Conservation (phyloP, 805 yeast genomes). For the Zygosaccharomyces bailii region DNA sequence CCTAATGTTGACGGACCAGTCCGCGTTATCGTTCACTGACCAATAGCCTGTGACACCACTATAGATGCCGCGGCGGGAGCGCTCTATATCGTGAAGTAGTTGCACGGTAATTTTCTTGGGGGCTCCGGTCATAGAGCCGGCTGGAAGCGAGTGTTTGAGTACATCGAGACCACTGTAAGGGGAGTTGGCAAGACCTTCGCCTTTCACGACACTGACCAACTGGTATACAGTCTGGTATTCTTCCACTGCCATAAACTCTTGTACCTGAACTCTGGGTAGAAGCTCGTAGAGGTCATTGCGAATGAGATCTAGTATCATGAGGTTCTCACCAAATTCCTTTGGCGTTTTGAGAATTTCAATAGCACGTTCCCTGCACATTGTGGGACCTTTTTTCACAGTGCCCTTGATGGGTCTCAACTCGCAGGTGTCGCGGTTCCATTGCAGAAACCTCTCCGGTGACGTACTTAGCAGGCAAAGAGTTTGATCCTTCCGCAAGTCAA, state of each 20-base stretch:
- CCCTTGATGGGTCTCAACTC: conserved; percentile 96
- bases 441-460: conserved; percentile 90
- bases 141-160: conserved; percentile 77
- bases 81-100: conserved; percentile 50
- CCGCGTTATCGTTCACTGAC: conserved; percentile 82
- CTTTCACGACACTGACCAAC: conserved; percentile 83
- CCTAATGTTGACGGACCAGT: conserved; percentile 94
- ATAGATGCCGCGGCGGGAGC: conserved; percentile 71
- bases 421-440: conserved; percentile 63
- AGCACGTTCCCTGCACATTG: conserved; percentile 57
- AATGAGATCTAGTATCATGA: conserved; percentile 95
- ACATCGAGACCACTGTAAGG: conserved; percentile 71
- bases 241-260: conserved; percentile 84
- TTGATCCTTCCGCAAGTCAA: conserved; percentile 40
- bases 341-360: conserved; percentile 66
- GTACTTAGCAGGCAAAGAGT: conserved; percentile 62
- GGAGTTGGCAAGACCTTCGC: conserved; percentile 37
- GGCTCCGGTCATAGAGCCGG: conserved; percentile 99
- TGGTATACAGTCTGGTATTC: conserved; percentile 91
- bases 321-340: conserved; percentile 91
- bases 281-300: conserved; percentile 83
- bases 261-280: conserved; percentile 61
- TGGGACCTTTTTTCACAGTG: conserved; percentile 68
- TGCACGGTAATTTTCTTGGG: conserved; percentile 93
- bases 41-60: conserved; percentile 96